Evolutionary conservation across 371 early-diverging fungal species (phyloP).

Genomic region (Mortierella sp.): DNA sequence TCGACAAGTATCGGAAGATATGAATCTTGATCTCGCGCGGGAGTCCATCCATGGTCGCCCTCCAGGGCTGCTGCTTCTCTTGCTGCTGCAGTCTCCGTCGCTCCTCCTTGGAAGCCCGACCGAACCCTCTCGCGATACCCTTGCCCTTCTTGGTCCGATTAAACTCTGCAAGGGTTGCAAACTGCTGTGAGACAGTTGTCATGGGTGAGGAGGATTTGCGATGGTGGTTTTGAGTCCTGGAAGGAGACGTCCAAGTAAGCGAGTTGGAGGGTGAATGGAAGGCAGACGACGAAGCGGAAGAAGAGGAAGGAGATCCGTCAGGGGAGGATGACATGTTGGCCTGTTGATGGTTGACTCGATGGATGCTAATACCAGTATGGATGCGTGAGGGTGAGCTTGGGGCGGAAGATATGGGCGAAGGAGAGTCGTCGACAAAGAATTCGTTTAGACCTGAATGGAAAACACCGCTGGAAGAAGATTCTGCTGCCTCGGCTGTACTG

Average conservation of each 20-base stretch:
- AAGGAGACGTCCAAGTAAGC: conserved; percentile 30
- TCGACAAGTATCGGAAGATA: conserved; percentile 47
- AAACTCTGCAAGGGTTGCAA: conserved; percentile 16
- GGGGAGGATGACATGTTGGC: not conserved
- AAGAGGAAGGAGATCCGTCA: not conserved
- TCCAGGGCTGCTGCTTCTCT: not conserved
- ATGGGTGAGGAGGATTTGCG: conserved; percentile 11
- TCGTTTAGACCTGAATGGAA: not conserved
- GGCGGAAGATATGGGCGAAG: not conserved
- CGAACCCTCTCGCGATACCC: conserved; percentile 6
- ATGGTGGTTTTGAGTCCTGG: not conserved
- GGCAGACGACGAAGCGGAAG: conserved; percentile 15
- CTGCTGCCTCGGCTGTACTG: not conserved
- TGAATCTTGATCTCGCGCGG: conserved; percentile 53
- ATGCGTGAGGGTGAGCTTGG: not conserved
- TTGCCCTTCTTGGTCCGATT: conserved; percentile 22
- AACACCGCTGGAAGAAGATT: not conserved
- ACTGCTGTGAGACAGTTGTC: not conserved
- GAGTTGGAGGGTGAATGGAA: conserved; percentile 36
- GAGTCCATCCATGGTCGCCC: conserved; percentile 33
- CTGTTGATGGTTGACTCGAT: not conserved
- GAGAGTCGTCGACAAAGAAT: not conserved
- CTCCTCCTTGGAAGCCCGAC: not conserved
- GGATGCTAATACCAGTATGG: not conserved
- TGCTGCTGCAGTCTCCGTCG: not conserved